phyloP scores from a whole-genome alignment of 257 asterid species.

The Rhazya stricta region DNA sequence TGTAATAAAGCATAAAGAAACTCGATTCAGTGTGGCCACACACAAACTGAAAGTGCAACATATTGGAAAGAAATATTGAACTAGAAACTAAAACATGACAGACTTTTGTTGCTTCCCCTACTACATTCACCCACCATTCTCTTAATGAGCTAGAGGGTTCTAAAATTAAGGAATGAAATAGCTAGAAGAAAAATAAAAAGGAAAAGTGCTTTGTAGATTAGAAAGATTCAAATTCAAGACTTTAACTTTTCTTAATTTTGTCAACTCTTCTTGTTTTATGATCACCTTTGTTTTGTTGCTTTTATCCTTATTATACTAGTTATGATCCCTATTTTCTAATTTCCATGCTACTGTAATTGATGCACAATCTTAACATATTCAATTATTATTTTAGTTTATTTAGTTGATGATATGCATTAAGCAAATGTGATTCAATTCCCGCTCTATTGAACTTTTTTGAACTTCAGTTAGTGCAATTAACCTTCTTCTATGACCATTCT shows the following conservation, averaged over 20 bases:
- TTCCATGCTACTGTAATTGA: too few species aligned
- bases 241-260: neutral
- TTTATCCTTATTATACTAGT: neutral
- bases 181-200: neutral
- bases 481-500: too few species aligned
- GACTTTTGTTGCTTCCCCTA: neutral
- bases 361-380: neutral
- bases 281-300: neutral
- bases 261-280: neutral
- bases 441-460: neutral
- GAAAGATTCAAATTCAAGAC: neutral
- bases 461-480: neutral
- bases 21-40: too few species aligned
- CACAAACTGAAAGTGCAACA: too few species aligned
- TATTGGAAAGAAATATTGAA: too few species aligned
- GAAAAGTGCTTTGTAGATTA: neutral
- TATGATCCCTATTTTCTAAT: too few species aligned
- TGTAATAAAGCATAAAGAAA: too few species aligned
- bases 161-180: neutral
- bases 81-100: too few species aligned
- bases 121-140: neutral
- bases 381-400: neutral
- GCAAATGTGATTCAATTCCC: too few species aligned
- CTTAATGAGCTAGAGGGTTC: neutral
- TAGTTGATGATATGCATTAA: too few species aligned